Base-by-base conservation (phyloP, 768 basidiomycete species). In the Psilocybe azurescens region DNA sequence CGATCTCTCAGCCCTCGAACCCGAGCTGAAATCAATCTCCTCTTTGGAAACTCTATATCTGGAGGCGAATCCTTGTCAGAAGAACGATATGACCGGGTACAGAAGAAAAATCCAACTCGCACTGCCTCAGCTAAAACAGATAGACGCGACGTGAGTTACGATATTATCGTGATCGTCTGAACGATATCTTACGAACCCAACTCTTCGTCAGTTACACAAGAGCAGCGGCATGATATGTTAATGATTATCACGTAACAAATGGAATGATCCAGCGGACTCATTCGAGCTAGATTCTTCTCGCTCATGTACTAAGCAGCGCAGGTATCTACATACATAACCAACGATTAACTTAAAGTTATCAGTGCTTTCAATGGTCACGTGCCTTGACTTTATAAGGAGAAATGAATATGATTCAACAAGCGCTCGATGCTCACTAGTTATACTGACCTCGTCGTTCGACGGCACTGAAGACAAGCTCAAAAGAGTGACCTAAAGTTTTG, bases 41-140 rank as follows among this genome's bases (percentile, higher is more conserved):
- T 81, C 86, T 1, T 81, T 99, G 11, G 83, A 89, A 71, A 99
- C 97, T 1, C 81, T 99, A 6, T 99, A 99, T 73, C 86, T 99
- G 28, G 97, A 99, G 77, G 90, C 87, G 4, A 99, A 99, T 71
- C 97, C 97, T 2, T 91, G 94, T 65, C 95, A 99, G 72, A 81
- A 75, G 49, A 81, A 79, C 13, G 93, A 98, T 69, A 89, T 86
- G 74, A 79, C 84, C 2, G 85, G 81, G 20, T 99, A 99, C 73
- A 79, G 95, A 67, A 81, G 97, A 56, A 99, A 97, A 78, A 83
- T 99, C 57, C 94, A 92, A 73, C 77, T 99, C 41, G 88, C 89
- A 3, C 78, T 97, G 20, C 96, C 96, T 0, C 93, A 97, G 69
- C 76, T 99, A 59, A 86, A 87, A 70, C 97, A 99, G 76, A 89